Base-by-base conservation (phyloP, 257 asterid genomes). In the Rauvolfia tetraphylla region DNA sequence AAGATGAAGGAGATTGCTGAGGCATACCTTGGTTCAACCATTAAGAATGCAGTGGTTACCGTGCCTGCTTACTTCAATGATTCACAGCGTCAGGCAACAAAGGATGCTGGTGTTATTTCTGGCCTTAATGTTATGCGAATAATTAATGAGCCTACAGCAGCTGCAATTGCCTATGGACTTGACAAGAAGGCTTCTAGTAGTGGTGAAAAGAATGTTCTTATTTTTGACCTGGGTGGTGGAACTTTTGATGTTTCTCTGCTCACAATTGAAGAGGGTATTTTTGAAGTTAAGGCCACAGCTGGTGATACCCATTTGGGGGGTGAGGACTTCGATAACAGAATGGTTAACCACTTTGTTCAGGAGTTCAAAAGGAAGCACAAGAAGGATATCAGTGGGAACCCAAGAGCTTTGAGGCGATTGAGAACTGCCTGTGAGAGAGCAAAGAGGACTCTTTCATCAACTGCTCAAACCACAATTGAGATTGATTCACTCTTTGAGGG, bases 391-490 rank as follows among this genome's bases (percentile, higher is more conserved):
- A 86, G 65, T 34, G 93, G 96, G 0, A 87, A 87, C 75, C 89
- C 90, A 0, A 87, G 96, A 74, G 96, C 96, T 44, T 72, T 87
- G 81, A 87, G 93, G 72, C 76, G 96, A 65, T 78, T 90, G 80
- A 87, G 96, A 56, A 90, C 91, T 10, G 77, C 97, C 23, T 92
- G 97, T 75, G 96, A 92, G 82, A 83, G 97, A 79, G 97, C 96
- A 20, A 91, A 91, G 90, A 88, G 97, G 59, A 91, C 97, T n/a
- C 89, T 91, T 22, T 91, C 97, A 3, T 91, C 97, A 62, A 91
- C 97, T 33, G 97, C 97, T 31, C 96, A 90, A 71, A 91, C 97
- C 61, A 91, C 97, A 34, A 88, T 91, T 42, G 97, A 91, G 74
- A 89, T 91, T 22, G 92, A 91, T 68, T 91, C 96, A 3, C 85